Conservation (phyloP, 1,139 yeast genomes). For the Geotrichum citri-aurantii region DNA sequence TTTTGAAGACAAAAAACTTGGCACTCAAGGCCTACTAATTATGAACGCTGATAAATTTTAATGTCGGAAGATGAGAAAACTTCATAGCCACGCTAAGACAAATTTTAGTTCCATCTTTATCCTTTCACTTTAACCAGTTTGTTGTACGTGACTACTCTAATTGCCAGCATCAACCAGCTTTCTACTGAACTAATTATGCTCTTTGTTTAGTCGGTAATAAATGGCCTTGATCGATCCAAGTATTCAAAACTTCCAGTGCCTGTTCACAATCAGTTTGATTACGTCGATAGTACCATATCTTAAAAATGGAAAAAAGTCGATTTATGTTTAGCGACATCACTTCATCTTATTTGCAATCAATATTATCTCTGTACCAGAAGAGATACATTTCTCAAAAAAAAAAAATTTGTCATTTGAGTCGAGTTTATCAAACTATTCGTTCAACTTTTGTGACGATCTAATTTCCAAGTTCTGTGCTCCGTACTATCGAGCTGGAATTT, state of each 20-base stretch:
- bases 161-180: background rate
- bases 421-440: background rate
- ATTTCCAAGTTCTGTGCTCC: background rate
- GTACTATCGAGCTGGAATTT: background rate
- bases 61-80: no score
- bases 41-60: no score
- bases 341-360: background rate
- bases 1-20: no score
- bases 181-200: background rate
- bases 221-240: background rate
- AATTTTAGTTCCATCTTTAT: no score
- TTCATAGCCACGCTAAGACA: no score
- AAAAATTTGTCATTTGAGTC: no score
- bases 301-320: background rate
- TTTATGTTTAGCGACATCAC: background rate
- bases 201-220: background rate
- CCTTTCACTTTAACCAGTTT: no score
- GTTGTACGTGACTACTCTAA: no score
- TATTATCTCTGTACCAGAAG: no score
- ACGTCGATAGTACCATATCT: background rate
- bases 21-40: no score
- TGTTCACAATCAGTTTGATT: background rate
- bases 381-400: background rate
- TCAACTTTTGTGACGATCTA: background rate
- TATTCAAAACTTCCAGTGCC: background rate